phyloP scores from a whole-genome alignment of 2,329 filamentous ascomycete species.

The Aspergillus costaricaensis region DNA sequence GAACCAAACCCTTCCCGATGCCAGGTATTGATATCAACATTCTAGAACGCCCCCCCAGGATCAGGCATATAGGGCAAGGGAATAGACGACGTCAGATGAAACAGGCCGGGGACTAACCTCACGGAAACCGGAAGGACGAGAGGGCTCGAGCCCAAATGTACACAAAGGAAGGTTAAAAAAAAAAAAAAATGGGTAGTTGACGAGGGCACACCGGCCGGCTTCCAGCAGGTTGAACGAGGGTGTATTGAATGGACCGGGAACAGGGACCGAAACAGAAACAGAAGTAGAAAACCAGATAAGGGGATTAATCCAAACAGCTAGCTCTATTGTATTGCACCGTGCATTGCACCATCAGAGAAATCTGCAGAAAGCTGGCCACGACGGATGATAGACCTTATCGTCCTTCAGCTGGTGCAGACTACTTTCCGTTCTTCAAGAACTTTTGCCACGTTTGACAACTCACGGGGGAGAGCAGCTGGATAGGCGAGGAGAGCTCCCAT shows the following conservation, averaged over 20 bases:
- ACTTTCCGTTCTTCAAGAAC: constrained; percentile 12
- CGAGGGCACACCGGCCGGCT: not conserved
- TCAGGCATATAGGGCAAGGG: not conserved
- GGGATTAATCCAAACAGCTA: not conserved
- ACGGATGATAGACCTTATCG: constrained; percentile 2
- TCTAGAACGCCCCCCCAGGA: constrained; percentile 1
- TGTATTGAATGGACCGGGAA: no score
- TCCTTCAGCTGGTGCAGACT: not conserved
- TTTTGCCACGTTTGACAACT: constrained; percentile 36
- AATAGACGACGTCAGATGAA: constrained; percentile 3
- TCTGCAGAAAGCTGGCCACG: not conserved
- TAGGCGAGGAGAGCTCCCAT: constrained; percentile 8
- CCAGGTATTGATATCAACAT: constrained; percentile 6
- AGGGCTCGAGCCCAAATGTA: constrained; percentile 1
- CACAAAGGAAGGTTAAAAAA: not conserved
- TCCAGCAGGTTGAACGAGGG: no score
- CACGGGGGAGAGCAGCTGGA: constrained; percentile 23
- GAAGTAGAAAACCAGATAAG: not conserved
- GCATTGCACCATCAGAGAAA: not conserved
- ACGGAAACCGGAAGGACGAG: not conserved
- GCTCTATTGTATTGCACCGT: not conserved
- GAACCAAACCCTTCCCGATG: constrained; percentile 1
- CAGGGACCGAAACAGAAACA: not conserved
- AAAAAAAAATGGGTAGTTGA: not conserved
- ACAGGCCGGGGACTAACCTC: not conserved